Base-by-base conservation (phyloP, 139 green algal genomes). In the Micractinium sp. region DNA sequence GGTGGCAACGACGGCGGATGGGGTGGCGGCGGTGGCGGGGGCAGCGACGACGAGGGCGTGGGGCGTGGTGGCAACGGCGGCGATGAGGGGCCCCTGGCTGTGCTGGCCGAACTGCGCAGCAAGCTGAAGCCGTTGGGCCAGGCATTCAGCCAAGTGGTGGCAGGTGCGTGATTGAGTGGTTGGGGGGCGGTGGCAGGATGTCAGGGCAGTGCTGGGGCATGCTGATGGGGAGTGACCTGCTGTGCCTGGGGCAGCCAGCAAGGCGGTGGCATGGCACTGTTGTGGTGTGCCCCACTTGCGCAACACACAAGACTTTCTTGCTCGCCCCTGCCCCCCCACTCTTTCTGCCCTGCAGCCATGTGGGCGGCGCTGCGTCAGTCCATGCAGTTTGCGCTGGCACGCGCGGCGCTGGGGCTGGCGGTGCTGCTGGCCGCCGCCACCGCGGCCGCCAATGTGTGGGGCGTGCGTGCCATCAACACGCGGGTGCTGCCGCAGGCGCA, bases 361-460 rank as follows among this genome's bases (percentile, higher is more conserved):
- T 88, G 81, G 87, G 67, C 77, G n/a, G 76, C 74, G 23, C 89
- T 88, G 63, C 85, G 66, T 1, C 66, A 35, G 35, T 92, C 77
- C 78, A n/a, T 87, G 22, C 71, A 63, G 60, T 63, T 81, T 35
- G 47, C 61, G 22, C 76, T 90, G 60, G 83, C 89, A 18, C 60
- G 63, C 22, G 61, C 63, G 41, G 38, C 82, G 36, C 60, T 94
- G 71, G 85, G 27, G 33, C 23, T 81, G 60, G 87, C 38, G 23
- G 33, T 91, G 53, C 71, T 92, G 86, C 29, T 89, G 35, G 89
- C 69, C 3, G 35, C 71, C 2, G 69, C 86, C 39, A 94, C 90
- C 29, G 88, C 79, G 29, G 86, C 74, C 16, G 88, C 80, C 75
- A 95, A 95, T 69, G 71, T 90, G 23, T 95, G 93, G 93, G 87